A percentile compares a stretch with the other conserved stretches of the same genome.
Evolutionary conservation across 2,329 filamentous ascomycete genomes (phyloP).

Genomic region (Neurospora sp.): DNA sequence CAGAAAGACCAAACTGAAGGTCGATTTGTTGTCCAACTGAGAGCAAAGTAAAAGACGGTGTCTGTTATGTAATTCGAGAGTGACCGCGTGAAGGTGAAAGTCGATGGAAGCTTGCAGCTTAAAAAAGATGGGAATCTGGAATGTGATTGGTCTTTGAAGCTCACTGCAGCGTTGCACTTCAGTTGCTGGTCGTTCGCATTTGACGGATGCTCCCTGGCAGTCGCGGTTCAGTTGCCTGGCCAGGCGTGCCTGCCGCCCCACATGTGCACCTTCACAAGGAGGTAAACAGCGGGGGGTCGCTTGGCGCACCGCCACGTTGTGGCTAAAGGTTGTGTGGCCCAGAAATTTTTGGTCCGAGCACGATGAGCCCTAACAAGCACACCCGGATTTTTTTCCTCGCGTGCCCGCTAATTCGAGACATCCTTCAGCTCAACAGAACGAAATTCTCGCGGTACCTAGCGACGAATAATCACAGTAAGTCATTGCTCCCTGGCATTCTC

Average conservation of each 20-base stretch:
- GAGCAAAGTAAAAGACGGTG: neutral
- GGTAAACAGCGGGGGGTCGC: neutral
- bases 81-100: neutral
- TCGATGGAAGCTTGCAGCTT: neutral
- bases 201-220: neutral
- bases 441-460: slow-evolving; percentile 17
- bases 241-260: neutral
- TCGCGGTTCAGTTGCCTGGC: neutral
- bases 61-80: neutral
- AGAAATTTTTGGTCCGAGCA: slow-evolving; percentile 13
- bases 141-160: slow-evolving; percentile 3
- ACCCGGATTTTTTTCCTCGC: slow-evolving; percentile 19
- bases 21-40: neutral
- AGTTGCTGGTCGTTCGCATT: neutral
- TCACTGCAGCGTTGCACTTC: neutral
- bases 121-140: neutral
- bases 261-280: neutral
- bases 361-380: slow-evolving; percentile 20
- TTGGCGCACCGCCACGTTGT: neutral
- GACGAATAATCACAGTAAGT: slow-evolving; percentile 42
- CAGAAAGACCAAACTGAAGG: neutral
- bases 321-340: neutral
- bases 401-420: slow-evolving; percentile 19
- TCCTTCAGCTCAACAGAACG: slow-evolving; percentile 34
- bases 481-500: slow-evolving; percentile 6